Percentiles rank a stretch among this genome's conserved stretches.
Evolutionary conservation across 2,329 filamentous ascomycete genomes (phyloP).

Genomic region (Aspergillus cejpii): DNA sequence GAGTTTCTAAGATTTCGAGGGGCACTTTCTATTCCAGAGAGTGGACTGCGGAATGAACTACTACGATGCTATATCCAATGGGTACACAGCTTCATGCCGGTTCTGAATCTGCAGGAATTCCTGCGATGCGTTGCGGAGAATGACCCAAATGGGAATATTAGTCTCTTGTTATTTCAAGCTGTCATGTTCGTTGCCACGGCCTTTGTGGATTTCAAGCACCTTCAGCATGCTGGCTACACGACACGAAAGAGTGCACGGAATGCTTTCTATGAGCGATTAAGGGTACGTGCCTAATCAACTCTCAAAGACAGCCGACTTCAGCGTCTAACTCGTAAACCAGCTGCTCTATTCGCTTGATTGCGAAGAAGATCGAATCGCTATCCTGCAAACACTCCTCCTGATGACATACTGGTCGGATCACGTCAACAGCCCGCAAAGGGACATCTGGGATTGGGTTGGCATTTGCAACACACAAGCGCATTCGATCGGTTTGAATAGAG

Average conservation of each 20-base stretch:
- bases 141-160: slow-evolving; percentile 65
- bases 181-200: slow-evolving; percentile 85
- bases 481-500: slow-evolving; percentile 19
- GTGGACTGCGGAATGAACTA: slow-evolving; percentile 65
- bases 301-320: background rate
- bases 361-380: slow-evolving; percentile 73
- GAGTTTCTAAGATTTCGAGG: slow-evolving; percentile 73
- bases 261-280: slow-evolving; percentile 74
- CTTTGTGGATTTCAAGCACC: slow-evolving; percentile 67
- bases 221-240: slow-evolving; percentile 66
- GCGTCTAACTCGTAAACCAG: slow-evolving; percentile 38
- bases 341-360: slow-evolving; percentile 86
- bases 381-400: slow-evolving; percentile 75
- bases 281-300: slow-evolving; percentile 53
- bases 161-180: slow-evolving; percentile 80
- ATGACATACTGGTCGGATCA: slow-evolving; percentile 96
- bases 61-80: slow-evolving; percentile 74
- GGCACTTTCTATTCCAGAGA: slow-evolving; percentile 64
- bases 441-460: slow-evolving; percentile 38
- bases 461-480: slow-evolving; percentile 22
- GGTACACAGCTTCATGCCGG: slow-evolving; percentile 84
- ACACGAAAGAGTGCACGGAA: slow-evolving; percentile 72
- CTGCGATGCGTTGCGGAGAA: slow-evolving; percentile 49
- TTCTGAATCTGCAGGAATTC: slow-evolving; percentile 59
- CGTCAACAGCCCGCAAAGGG: slow-evolving; percentile 75